Conservation (phyloP, 1,284 basidiomycete genomes). For the Leccinum proliferum region DNA sequence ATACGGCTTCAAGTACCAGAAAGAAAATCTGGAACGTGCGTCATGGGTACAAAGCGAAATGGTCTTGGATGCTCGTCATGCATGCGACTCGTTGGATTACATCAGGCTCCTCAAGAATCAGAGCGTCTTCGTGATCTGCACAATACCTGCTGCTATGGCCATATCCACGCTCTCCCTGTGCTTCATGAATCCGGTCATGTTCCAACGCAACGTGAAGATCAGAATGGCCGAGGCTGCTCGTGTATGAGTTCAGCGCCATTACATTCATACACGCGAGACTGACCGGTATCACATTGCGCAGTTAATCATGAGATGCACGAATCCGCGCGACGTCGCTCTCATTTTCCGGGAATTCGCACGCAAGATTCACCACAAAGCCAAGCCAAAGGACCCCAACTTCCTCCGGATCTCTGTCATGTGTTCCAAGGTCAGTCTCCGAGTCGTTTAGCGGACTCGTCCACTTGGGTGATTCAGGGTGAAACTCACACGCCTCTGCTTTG, state of each 20-base stretch:
- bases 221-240: constrained; percentile 85
- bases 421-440: constrained; percentile 50
- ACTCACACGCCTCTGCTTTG: background rate
- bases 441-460: background rate
- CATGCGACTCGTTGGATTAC: constrained; percentile 88
- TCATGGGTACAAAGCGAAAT: constrained; percentile 83
- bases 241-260: constrained; percentile 38
- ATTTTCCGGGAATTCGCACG: constrained; percentile 85
- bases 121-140: constrained; percentile 94
- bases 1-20: constrained; percentile 60
- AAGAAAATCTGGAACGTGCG: constrained; percentile 53
- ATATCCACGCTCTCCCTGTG: constrained; percentile 90
- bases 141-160: constrained; percentile 95
- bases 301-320: constrained; percentile 89
- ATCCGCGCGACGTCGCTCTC: constrained; percentile 87
- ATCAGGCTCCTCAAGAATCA: constrained; percentile 86
- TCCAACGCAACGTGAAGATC: constrained; percentile 92
- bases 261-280: background rate
- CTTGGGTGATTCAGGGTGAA: background rate
- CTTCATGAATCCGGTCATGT: constrained; percentile 90
- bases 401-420: constrained; percentile 76
- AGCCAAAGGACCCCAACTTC: constrained; percentile 85
- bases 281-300: constrained; percentile 27
- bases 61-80: constrained; percentile 86
- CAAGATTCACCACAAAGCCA: constrained; percentile 77